Conservation (phyloP, 2,329 filamentous ascomycete species). For the Beauveria sp. region DNA sequence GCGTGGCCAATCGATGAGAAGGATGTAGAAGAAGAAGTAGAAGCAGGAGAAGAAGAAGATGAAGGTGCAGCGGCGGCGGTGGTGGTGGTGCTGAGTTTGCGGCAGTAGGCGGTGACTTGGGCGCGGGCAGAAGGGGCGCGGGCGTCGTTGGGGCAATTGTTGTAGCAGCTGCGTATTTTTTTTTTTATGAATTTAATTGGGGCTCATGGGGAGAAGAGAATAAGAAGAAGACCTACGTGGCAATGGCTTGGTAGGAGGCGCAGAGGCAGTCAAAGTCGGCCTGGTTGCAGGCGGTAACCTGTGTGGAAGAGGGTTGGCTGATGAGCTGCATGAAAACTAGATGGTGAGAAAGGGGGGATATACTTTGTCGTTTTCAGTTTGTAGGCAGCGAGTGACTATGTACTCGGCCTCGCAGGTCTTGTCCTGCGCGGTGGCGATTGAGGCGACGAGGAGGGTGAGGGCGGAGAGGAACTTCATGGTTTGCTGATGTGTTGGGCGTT, state of each 20-base stretch:
- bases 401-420: constrained; percentile 34
- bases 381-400: constrained; percentile 39
- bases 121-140: constrained; percentile 26
- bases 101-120: constrained; percentile 39
- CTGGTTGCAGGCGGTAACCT: constrained; percentile 29
- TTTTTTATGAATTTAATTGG: neutral
- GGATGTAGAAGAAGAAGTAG: constrained; percentile 14
- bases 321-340: neutral
- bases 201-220: neutral
- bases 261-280: constrained; percentile 42
- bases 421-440: constrained; percentile 24
- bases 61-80: constrained; percentile 13
- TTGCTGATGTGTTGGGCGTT: neutral
- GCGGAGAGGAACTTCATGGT: constrained; percentile 40
- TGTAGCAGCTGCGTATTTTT: constrained; percentile 37
- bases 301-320: neutral
- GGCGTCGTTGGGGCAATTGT: constrained; percentile 47
- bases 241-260: constrained; percentile 33
- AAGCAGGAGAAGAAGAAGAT: constrained; percentile 17
- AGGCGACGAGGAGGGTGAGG: constrained; percentile 31
- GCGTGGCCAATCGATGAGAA: constrained; percentile 17
- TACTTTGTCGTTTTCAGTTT: constrained; percentile 31
- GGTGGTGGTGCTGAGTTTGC: constrained; percentile 32
- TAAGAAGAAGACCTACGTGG: constrained; percentile 32
- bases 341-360: neutral